These are phyloP conservation scores for Polytrichum commune DNA, from an alignment of 225 moss, liverwort and hornwort species.

Conservation along the genomic window DNA sequence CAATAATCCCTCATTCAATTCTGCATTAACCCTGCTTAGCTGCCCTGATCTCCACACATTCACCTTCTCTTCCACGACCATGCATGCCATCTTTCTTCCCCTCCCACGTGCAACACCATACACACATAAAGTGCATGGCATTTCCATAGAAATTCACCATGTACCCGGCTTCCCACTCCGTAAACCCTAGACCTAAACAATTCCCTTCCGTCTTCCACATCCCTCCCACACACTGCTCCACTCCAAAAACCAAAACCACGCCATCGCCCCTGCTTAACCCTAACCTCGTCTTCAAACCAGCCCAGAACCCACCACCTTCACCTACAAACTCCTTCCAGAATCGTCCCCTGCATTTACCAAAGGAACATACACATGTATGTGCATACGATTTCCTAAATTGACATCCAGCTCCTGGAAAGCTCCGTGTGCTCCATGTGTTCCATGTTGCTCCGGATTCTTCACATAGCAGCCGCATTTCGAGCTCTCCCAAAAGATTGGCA, in stretches of 20 bases:
- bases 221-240: not conserved
- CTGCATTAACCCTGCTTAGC: not conserved
- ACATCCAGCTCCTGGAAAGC: not conserved
- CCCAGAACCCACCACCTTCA: not conserved
- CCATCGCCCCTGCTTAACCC: not conserved
- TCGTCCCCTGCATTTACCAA: not conserved
- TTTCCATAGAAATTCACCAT: not conserved
- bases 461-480: not conserved
- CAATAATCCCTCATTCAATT: not conserved
- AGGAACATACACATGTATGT: not conserved
- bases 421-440: not conserved
- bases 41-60: not conserved
- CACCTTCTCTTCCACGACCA: not conserved
- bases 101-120: not conserved
- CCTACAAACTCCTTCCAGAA: not conserved
- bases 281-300: not conserved
- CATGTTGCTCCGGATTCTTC: not conserved
- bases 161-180: not conserved
- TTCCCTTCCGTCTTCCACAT: not conserved
- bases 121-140: not conserved
- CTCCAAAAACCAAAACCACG: not conserved
- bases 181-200: conserved; percentile 41
- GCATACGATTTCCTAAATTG: not conserved
- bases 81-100: not conserved
- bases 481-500: not conserved